Base-by-base conservation (phyloP, 208 protist genomes). In the Kentomonas sorsogonicus region DNA sequence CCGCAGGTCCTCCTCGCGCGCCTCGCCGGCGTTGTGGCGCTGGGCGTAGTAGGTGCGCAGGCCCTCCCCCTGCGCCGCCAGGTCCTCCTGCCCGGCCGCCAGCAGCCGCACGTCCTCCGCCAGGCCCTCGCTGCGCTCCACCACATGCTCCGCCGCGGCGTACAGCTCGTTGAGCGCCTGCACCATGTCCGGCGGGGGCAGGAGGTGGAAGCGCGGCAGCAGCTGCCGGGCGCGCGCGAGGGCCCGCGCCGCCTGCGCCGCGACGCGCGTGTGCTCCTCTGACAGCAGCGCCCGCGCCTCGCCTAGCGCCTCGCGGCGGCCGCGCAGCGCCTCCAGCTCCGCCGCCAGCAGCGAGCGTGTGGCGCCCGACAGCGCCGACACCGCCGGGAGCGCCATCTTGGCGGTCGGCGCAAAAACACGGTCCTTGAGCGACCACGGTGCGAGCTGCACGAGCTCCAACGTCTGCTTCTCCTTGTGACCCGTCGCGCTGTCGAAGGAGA, bases 101-200 rank as follows among this genome's bases (percentile, higher is more conserved):
- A 88, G 64, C 13, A 69, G 56, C 46, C 69, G 66, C 56, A 94
- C 30, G 20, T 91, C 82, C 13, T 53, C 77, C 26, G 68, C 64
- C 9, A 90, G 53, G 23, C 83, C 76, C 46, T 87, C 71, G 10
- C 78, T 74, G 3, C 77, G 78, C 16, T 77, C 34, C 0, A 79
- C 88, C 29, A 94, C 74, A 60, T 79, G 74, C 51, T 94, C 84
- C 75, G 88, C 78, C 4, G 90, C 74, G 40, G 44, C 66, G 68
- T 91, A 94, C 23, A 94, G 72, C 52, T 91, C 79, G 60, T 91
- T 91, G 72, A 94, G 71, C 63, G 90, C 79, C 25, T 40, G 52
- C 22, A 91, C 77, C 84, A 94, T 91, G 59, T 91, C 88, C 0
- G 71, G 71, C 5, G 88, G 88, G 15, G 84, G 81, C 11, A 94